Percentiles rank a stretch among this genome's conserved stretches.
Evolutionary conservation across 2,329 filamentous ascomycete species (phyloP).

Genomic region (Sporothrix euskadiensis): DNA sequence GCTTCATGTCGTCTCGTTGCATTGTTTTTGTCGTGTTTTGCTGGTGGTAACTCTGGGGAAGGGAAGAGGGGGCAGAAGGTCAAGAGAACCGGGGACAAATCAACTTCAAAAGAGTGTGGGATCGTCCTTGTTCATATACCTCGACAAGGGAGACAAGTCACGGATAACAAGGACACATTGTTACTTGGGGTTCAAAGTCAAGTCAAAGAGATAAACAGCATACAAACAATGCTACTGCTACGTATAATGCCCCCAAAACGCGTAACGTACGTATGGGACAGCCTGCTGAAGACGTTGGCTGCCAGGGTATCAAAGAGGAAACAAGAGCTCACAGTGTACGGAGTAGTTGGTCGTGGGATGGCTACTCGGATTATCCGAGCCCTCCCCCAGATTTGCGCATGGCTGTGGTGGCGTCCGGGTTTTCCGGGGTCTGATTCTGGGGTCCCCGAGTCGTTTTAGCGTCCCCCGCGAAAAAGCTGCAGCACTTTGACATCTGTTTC

Average conservation of each 20-base stretch:
- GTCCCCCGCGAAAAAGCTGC: neutral
- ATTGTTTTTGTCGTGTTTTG: neutral
- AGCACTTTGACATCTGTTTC: neutral
- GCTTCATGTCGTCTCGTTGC: neutral
- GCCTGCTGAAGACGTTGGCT: neutral
- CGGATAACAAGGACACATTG: neutral
- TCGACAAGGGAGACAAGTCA: neutral
- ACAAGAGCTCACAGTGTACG: too few relatives aligned
- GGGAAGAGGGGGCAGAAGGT: neutral
- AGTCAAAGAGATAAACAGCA: neutral
- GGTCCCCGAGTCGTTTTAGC: neutral
- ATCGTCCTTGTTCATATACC: neutral
- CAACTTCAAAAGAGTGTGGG: neutral
- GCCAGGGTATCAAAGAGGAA: neutral
- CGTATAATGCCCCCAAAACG: neutral
- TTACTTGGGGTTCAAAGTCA: neutral
- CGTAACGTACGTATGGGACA: neutral
- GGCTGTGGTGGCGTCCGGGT: neutral
- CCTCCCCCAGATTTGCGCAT: neutral
- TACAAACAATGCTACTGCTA: neutral
- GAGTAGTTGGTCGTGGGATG: neutral
- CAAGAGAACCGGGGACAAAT: neutral
- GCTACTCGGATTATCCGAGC: neutral
- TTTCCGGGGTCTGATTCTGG: slow-evolving; percentile 4
- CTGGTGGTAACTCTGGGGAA: neutral